Percentiles rank a stretch among this genome's conserved stretches.
Conservation (phyloP, 441 rosid genomes). For the Gossypium aridum region DNA sequence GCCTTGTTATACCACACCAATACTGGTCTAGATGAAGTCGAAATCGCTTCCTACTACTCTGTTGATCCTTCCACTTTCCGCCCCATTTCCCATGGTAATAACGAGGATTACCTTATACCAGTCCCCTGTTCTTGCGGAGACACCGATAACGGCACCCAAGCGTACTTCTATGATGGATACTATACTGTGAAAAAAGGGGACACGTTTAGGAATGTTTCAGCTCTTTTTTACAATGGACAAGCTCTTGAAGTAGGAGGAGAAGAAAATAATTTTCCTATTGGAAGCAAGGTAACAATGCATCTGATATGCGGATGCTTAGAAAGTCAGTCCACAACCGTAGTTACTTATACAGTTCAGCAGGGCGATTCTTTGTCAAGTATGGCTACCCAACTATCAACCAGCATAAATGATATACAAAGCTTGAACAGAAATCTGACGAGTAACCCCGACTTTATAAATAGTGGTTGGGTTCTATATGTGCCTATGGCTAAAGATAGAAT, state of each 20-base stretch:
- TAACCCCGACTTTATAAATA: slow-evolving; percentile 16
- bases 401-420: slow-evolving; percentile 20
- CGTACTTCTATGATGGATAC: slow-evolving; percentile 35
- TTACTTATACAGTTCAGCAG: slow-evolving; percentile 50
- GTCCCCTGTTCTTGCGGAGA: slow-evolving; percentile 45
- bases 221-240: slow-evolving; percentile 32
- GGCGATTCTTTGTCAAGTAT: slow-evolving; percentile 35
- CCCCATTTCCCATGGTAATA: slow-evolving; percentile 10
- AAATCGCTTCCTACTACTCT: slow-evolving; percentile 33
- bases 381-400: slow-evolving; percentile 28
- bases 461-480: slow-evolving; percentile 43
- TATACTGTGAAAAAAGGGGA: slow-evolving; percentile 25
- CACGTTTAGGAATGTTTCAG: slow-evolving; percentile 28
- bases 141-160: slow-evolving; percentile 20
- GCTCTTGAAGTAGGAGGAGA: slow-evolving; percentile 33
- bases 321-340: slow-evolving; percentile 27
- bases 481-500: slow-evolving; percentile 29
- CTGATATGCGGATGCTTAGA: slow-evolving; percentile 46
- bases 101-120: slow-evolving; percentile 34
- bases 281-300: slow-evolving; percentile 22
- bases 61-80: slow-evolving; percentile 27
- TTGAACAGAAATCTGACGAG: slow-evolving; percentile 27
- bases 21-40: slow-evolving; percentile 13
- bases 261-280: slow-evolving; percentile 2
- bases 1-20: slow-evolving; percentile 42